A percentile compares a stretch with the other conserved stretches of the same genome.
Conservation (phyloP, 2,329 filamentous ascomycete genomes). For the Gnomoniopsis sp. region DNA sequence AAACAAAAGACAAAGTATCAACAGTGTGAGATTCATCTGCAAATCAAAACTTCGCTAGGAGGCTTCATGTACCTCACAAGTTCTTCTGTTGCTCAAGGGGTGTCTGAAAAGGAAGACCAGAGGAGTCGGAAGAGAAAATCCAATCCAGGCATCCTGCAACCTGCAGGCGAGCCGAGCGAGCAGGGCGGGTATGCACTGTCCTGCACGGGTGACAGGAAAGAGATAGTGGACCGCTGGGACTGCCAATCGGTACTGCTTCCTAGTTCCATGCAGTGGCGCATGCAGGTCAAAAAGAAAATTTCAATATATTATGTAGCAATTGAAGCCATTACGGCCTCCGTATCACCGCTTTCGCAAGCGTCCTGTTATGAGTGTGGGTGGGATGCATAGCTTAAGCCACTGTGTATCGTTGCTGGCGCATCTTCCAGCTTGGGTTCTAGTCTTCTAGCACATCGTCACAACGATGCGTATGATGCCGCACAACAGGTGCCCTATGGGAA, state of each 20-base stretch:
- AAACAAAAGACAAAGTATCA: too few species aligned
- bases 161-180: neutral
- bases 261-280: neutral
- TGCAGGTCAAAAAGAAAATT: too few species aligned
- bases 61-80: neutral
- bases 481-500: too few species aligned
- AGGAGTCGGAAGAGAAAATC: neutral
- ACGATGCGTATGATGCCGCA: too few species aligned
- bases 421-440: neutral
- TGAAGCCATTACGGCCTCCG: neutral
- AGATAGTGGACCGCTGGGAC: neutral
- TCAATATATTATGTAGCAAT: too few species aligned
- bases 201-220: conserved; percentile 7
- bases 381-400: neutral
- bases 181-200: neutral
- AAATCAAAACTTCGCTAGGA: too few species aligned
- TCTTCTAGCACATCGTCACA: neutral
- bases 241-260: neutral
- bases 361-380: neutral
- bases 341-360: neutral
- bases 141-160: neutral
- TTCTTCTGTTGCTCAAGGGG: neutral
- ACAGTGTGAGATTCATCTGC: too few species aligned
- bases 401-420: neutral
- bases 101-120: neutral